Evolutionary conservation across 306 rosid species (phyloP).

Genomic region (Aeschynomene evenia): DNA sequence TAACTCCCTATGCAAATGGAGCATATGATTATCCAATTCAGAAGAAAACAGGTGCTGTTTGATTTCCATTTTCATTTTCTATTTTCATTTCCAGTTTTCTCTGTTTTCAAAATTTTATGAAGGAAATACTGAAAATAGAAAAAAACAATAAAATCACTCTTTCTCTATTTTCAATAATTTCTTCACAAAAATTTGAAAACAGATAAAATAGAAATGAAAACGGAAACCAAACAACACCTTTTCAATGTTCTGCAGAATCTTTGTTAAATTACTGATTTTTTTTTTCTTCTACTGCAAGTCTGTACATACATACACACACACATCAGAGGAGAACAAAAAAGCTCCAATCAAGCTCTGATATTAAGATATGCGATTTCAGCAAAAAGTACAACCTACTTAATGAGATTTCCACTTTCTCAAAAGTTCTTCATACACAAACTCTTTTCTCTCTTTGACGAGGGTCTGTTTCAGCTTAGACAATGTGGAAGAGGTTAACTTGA

Average conservation of each 20-base stretch:
- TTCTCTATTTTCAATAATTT: too few species aligned
- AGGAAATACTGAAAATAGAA: too few species aligned
- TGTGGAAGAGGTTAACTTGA: conserved; percentile 50
- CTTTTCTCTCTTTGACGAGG: conserved; percentile 50
- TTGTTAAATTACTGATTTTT: background rate
- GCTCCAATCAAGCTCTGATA: background rate
- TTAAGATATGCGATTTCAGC: background rate
- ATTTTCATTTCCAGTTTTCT: too few species aligned
- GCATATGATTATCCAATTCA: background rate
- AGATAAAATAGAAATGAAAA: too few species aligned
- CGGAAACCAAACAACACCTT: too few species aligned
- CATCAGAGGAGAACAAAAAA: background rate
- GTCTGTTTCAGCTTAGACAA: conserved; percentile 56
- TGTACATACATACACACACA: background rate
- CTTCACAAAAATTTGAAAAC: too few species aligned
- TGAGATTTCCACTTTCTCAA: conserved; percentile 48
- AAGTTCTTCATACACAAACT: conserved; percentile 48
- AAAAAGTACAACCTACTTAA: conserved; percentile 19
- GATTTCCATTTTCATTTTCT: too few species aligned
- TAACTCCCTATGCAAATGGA: background rate
- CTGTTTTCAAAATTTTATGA: too few species aligned
- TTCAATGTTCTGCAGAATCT: background rate
- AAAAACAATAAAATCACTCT: too few species aligned
- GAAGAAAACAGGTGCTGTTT: too few species aligned
- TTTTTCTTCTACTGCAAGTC: background rate